Base-by-base conservation (phyloP, 352 stramenopile species). In the Phytophthora megakarya region DNA sequence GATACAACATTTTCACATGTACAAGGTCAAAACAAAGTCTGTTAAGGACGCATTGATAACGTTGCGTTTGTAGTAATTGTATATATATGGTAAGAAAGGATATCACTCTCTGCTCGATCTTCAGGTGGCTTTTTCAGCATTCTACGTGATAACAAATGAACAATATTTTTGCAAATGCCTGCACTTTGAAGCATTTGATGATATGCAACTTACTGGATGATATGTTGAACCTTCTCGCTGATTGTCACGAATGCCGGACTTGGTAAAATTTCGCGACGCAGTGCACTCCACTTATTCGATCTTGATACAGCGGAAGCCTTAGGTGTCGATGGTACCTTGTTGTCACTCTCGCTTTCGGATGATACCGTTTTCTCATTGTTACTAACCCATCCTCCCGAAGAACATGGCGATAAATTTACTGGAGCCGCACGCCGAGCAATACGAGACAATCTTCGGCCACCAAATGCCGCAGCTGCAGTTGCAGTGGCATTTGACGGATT, bases 1-100 rank as follows among this genome's bases (percentile, higher is more conserved):
- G 69, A 55, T 92, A 95, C 49, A 95, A 54, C 55, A 91, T 65
- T 64, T 88, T 89, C 37, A 81, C 74, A 58, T 84, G 73, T 76
- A 30, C 50, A 61, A 11, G 35, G 44, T 32, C 51, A 71, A 67
- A 47, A 53, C 18, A 55, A 38, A 26, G 16, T 6, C 23, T 16
- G 42, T 51, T 16, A 65, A 70, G 46, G 33, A 50, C 38, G 37
- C 5, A 47, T 19, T 37, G 4, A 3, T 13, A 23, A 33, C 16
- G 8, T 16, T 39, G 19, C 45, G 16, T 11, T 12, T 22, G 10
- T 11, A 54, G 33, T 46, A 48, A 48, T 35, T 35, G 30, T 35
- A 5, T 15, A 35, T 5, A 5, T 35, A 35, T 35, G 10, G 30
- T 7, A 13, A 26, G 48, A 32, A 62, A 70, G 61, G 68, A 89